These are phyloP conservation scores for Vanrija sp. DNA, from an alignment of 1,284 basidiomycete species.

Conservation along the genomic window DNA sequence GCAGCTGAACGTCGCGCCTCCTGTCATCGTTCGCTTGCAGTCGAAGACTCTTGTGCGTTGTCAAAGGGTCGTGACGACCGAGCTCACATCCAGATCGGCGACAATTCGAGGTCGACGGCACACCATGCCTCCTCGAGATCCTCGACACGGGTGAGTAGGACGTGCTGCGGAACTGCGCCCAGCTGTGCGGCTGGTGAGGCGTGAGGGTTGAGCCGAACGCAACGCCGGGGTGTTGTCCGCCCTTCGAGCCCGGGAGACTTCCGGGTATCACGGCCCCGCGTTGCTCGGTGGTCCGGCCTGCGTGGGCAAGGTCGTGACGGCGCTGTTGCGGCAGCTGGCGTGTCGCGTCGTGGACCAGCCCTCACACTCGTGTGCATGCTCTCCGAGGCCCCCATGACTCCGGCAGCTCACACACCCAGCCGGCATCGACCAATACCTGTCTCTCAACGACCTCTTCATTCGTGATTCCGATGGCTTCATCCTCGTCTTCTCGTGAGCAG, in stretches of 20 bases:
- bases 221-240: too few relatives aligned
- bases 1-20: not conserved
- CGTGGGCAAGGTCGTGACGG: too few relatives aligned
- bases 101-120: conserved; percentile 32
- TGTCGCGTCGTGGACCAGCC: too few relatives aligned
- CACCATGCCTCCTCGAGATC: conserved; percentile 35
- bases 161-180: not conserved
- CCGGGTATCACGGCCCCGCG: too few relatives aligned
- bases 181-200: not conserved
- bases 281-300: too few relatives aligned
- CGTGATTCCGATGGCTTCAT: conserved; percentile 38
- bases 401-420: conserved; percentile 15
- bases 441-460: conserved; percentile 33
- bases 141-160: conserved; percentile 33
- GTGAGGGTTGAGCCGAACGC: too few relatives aligned
- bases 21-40: conserved; percentile 5
- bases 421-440: conserved; percentile 35
- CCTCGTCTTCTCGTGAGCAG: conserved; percentile 36
- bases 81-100: conserved; percentile 26
- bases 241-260: too few relatives aligned
- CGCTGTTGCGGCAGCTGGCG: not conserved
- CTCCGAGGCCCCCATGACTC: not conserved
- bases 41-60: conserved; percentile 35
- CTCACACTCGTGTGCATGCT: not conserved
- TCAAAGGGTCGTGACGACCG: not conserved